Evolutionary conservation across 106 monocot genomes (phyloP).

Genomic region (Phalaenopsis aphrodite): DNA sequence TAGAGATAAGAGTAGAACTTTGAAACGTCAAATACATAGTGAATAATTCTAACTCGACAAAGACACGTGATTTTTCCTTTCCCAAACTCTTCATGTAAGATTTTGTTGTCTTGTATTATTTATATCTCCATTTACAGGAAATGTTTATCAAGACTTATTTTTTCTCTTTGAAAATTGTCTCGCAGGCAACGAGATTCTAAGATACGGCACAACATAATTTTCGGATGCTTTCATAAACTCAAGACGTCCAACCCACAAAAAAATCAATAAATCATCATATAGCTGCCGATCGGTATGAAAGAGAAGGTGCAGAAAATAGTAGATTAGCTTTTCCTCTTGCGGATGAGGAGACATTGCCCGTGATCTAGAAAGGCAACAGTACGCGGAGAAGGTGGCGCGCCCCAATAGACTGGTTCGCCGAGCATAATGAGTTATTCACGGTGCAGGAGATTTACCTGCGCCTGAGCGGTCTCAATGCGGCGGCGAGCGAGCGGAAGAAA

Average conservation of each 20-base stretch:
- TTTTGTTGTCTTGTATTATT: too few species aligned
- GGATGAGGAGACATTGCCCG: not conserved
- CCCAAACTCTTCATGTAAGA: too few species aligned
- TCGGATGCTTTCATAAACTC: not conserved
- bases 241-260: not conserved
- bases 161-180: too few species aligned
- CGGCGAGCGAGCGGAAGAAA: slow-evolving; percentile 94
- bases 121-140: too few species aligned
- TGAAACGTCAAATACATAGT: too few species aligned
- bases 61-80: too few species aligned
- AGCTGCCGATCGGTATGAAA: not conserved
- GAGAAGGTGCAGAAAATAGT: not conserved
- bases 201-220: not conserved
- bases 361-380: not conserved
- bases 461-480: slow-evolving; percentile 96
- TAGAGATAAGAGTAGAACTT: too few species aligned
- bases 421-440: not conserved
- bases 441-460: slow-evolving; percentile 46
- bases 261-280: not conserved
- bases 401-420: not conserved
- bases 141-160: too few species aligned
- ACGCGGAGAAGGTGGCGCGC: not conserved
- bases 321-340: not conserved
- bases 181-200: not conserved
- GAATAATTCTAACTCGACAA: too few species aligned